Evolutionary conservation across 2,329 filamentous ascomycete genomes (phyloP).

Genomic region (Clarireedia sp.): DNA sequence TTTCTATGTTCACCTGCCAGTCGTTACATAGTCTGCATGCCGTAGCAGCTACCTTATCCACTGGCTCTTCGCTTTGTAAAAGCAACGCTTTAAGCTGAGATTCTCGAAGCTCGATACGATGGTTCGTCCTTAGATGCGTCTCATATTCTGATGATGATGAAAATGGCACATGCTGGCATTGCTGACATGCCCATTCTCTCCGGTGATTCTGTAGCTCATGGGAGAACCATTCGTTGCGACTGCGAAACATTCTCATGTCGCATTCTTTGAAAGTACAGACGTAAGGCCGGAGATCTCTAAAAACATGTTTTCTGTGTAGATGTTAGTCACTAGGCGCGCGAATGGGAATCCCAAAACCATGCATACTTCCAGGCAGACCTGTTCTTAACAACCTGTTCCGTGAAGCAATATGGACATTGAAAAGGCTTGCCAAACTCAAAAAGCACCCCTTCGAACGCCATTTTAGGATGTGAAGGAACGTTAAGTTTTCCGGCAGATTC

Average conservation of each 20-base stretch:
- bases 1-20: slow-evolving; percentile 19
- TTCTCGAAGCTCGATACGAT: slow-evolving; percentile 1
- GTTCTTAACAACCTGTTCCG: slow-evolving; percentile 17
- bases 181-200: slow-evolving; percentile 23
- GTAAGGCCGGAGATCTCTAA: slow-evolving; percentile 30
- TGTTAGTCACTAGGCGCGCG: background rate
- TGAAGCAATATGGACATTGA: slow-evolving; percentile 21
- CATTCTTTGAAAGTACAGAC: slow-evolving; percentile 31
- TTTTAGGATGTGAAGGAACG: slow-evolving; percentile 17
- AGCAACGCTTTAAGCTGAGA: slow-evolving; percentile 19
- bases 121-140: slow-evolving; percentile 12
- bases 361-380: slow-evolving; percentile 19
- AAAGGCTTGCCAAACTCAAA: slow-evolving; percentile 23
- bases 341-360: background rate
- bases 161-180: slow-evolving; percentile 16
- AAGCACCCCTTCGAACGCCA: slow-evolving; percentile 17
- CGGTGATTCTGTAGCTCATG: slow-evolving; percentile 30
- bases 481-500: slow-evolving; percentile 11
- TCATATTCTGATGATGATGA: slow-evolving; percentile 10
- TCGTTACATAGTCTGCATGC: slow-evolving; percentile 29
- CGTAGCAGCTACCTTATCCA: slow-evolving; percentile 15
- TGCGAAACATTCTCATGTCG: slow-evolving; percentile 24
- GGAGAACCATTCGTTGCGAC: slow-evolving; percentile 27
- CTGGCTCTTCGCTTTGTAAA: slow-evolving; percentile 20
- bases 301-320: slow-evolving; percentile 23